phyloP scores from a whole-genome alignment of 1,284 basidiomycete species.

The Chiua sp. region DNA sequence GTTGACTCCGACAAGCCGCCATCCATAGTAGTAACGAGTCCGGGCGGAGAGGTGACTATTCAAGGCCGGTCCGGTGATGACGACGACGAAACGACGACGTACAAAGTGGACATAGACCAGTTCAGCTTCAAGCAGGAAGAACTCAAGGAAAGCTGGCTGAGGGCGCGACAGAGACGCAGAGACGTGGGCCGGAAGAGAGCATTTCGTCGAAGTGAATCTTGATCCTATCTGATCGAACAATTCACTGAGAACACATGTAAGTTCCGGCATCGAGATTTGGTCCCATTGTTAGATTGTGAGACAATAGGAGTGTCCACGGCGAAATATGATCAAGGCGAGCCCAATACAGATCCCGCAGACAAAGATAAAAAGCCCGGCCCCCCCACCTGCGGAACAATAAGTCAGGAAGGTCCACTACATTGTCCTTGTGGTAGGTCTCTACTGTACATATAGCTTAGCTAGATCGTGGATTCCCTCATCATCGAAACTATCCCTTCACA shows the following conservation, averaged over 20 bases:
- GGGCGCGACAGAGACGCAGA: conserved; percentile 6
- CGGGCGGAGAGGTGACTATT: neutral
- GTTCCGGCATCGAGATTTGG: neutral
- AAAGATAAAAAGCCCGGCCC: neutral
- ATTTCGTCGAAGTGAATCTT: neutral
- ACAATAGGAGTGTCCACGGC: no score
- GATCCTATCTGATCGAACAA: neutral
- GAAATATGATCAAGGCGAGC: neutral
- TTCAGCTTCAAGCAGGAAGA: conserved; percentile 9
- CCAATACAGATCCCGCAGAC: neutral
- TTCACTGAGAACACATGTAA: neutral
- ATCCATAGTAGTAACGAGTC: neutral
- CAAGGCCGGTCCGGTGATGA: neutral
- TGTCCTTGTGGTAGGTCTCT: no score
- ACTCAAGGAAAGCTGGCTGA: conserved; percentile 14
- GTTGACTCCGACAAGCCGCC: neutral
- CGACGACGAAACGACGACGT: neutral
- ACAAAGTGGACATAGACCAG: neutral
- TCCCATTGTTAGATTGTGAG: neutral
- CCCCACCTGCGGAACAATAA: neutral
- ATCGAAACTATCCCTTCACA: neutral
- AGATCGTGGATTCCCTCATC: neutral
- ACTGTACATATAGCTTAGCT: neutral
- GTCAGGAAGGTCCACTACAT: neutral
- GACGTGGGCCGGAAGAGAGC: neutral